Percentiles rank a stretch among this genome's conserved stretches.
Evolutionary conservation across 768 basidiomycete genomes (phyloP).

Genomic region (Tulasnella sp.): DNA sequence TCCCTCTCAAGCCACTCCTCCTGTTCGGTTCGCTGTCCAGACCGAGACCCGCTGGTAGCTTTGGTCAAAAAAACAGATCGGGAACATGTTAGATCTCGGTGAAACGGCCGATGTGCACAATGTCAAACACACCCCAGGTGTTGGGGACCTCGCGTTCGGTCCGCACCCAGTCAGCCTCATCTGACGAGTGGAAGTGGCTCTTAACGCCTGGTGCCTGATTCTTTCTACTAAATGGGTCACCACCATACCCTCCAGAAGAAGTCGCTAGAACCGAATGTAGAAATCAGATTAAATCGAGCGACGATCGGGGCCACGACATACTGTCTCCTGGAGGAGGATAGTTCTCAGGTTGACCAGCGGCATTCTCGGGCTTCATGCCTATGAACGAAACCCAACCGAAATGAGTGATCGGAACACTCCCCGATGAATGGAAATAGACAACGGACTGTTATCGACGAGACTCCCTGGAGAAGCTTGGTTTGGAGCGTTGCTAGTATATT

Average conservation of each 20-base stretch:
- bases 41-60: background rate
- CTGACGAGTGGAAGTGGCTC: conserved; percentile 15
- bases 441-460: conserved; percentile 23
- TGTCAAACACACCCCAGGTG: background rate
- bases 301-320: background rate
- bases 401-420: background rate
- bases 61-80: background rate
- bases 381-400: background rate
- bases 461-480: background rate
- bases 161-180: background rate
- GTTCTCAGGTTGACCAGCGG: conserved; percentile 5
- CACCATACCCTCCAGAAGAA: conserved; percentile 18
- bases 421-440: background rate
- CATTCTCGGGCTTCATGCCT: conserved; percentile 23
- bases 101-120: background rate
- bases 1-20: background rate
- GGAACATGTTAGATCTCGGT: background rate
- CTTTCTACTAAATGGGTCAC: conserved; percentile 19
- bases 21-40: background rate
- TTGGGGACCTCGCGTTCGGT: background rate
- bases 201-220: conserved; percentile 16
- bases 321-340: conserved; percentile 17
- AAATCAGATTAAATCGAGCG: background rate
- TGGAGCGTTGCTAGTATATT: conserved; percentile 15
- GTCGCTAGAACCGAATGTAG: background rate